phyloP scores from a whole-genome alignment of 1,284 basidiomycete genomes.

The Puccinia novopanici region DNA sequence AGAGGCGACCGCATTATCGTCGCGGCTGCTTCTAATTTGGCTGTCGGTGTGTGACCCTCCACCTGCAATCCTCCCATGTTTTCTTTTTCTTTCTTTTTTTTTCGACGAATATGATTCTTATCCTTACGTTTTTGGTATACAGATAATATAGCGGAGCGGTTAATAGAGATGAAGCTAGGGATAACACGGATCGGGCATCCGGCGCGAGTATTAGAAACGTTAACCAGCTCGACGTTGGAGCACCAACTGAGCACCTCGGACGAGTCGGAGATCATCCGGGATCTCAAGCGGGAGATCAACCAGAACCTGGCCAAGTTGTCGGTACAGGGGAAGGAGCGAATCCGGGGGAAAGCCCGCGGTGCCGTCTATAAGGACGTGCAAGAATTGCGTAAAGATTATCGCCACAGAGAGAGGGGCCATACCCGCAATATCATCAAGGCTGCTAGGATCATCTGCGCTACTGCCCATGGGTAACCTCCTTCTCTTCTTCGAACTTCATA shows the following conservation, averaged over 20 bases:
- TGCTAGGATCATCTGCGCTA: conserved; percentile 24
- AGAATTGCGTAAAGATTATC: conserved; percentile 76
- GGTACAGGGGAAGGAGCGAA: conserved; percentile 74
- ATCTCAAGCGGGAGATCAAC: conserved; percentile 81
- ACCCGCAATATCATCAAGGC: conserved; percentile 24
- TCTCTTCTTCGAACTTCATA: conserved; percentile 72
- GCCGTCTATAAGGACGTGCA: conserved; percentile 89
- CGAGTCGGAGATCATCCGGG: conserved; percentile 74
- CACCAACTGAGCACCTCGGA: conserved; percentile 78
- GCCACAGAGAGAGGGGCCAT: conserved; percentile 22
- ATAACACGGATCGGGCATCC: conserved; percentile 87
- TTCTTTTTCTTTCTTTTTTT: conserved; percentile 41
- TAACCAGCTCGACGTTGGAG: conserved; percentile 82
- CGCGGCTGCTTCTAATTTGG: conserved; percentile 86
- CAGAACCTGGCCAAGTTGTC: conserved; percentile 67
- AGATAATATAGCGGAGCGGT: conserved; percentile 84
- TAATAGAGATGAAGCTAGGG: conserved; percentile 62
- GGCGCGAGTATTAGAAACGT: conserved; percentile 78
- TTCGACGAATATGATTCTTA: not conserved
- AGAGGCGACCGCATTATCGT: conserved; percentile 68
- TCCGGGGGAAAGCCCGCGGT: conserved; percentile 75
- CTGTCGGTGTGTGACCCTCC: conserved; percentile 65
- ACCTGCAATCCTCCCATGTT: not conserved
- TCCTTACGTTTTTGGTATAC: conserved; percentile 49
- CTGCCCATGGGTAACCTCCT: conserved; percentile 68